Base-by-base conservation (phyloP, 2,329 filamentous ascomycete species). In the Cryphonectria carpinicola region DNA sequence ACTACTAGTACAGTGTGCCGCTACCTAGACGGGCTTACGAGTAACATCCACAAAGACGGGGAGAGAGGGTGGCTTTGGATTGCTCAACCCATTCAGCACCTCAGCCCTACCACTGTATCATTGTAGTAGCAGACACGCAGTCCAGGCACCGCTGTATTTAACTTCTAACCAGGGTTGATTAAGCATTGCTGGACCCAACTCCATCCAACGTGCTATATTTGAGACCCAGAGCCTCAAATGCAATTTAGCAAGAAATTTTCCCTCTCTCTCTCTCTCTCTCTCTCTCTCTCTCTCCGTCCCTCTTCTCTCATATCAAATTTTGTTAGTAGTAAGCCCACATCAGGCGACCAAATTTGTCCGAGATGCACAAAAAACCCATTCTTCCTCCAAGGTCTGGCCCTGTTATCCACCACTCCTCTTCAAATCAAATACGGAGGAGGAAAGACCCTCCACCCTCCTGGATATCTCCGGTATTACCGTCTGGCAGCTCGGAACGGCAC, bases 401-500 rank as follows among this genome's bases (percentile, higher is more conserved):
- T 39, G 35, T 39, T n/a, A 39, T 39, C 35, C 32, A 35, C 58
- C 58, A 39, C 35, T 25, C 8, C 19, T 49, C 22, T 49, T 7
- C 19, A 49, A n/a, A 19, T 8, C 14, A 61, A 61, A 35, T 61
- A n/a, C 17, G 35, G 32, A 61, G 11, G 28, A 35, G 43, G 28
- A 35, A 7, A 60, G 14, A 6, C 11, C 35, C 32, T 61, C 58
- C 25, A 58, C 54, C 54, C 28, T 56, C 4, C 54, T 58, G 54
- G 25, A 58, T 58, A 58, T 58, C 58, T 61, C 58, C 58, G 58
- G 58, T n/a, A 61, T 61, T 39, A 22, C 58, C 58, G 58, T 39
- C 35, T 61, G 32, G 58, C 58, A 61, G 58, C 58, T 61, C 58
- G 58, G 58, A 61, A 61, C 58, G 58, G 58, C 58, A 25, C 32